These are phyloP conservation scores for Trametes cinnabarina DNA, from an alignment of 768 basidiomycete genomes.

Conservation along the genomic window DNA sequence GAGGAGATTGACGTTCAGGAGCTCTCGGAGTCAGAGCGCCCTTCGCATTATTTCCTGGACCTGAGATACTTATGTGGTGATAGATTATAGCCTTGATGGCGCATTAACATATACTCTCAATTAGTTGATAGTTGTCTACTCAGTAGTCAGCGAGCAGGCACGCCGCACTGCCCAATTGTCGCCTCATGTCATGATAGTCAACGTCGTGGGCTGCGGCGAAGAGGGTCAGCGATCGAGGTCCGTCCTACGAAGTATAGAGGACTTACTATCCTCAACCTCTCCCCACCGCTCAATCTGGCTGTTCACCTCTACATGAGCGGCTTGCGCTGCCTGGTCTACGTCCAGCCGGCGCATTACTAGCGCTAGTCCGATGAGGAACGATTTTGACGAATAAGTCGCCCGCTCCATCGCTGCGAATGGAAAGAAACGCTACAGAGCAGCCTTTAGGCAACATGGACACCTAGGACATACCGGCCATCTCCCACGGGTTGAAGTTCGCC, in stretches of 20 bases:
- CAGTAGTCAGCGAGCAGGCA: constrained; percentile 40
- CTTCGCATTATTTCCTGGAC: no score
- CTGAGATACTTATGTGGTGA: background rate
- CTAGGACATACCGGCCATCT: constrained; percentile 72
- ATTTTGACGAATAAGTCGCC: constrained; percentile 85
- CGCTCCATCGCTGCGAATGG: constrained; percentile 87
- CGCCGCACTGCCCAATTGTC: constrained; percentile 79
- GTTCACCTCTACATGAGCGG: constrained; percentile 87
- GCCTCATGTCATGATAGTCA: constrained; percentile 89
- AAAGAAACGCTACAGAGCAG: no score
- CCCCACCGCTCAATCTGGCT: constrained; percentile 98
- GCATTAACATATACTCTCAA: background rate
- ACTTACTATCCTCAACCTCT: constrained; percentile 98
- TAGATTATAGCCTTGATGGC: background rate
- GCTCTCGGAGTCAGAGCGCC: no score
- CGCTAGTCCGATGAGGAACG: constrained; percentile 84
- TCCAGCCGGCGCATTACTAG: constrained; percentile 73
- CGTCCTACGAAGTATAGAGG: background rate
- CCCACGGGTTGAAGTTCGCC: constrained; percentile 70
- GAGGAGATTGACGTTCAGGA: no score
- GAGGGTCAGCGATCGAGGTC: no score
- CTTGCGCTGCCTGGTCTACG: constrained; percentile 81
- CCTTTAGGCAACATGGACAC: no score
- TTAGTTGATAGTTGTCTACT: background rate
- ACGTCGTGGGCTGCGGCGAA: constrained; percentile 84